Evolutionary conservation across 2,329 filamentous ascomycete species (phyloP).

Genomic region (Trichoderma sp.): DNA sequence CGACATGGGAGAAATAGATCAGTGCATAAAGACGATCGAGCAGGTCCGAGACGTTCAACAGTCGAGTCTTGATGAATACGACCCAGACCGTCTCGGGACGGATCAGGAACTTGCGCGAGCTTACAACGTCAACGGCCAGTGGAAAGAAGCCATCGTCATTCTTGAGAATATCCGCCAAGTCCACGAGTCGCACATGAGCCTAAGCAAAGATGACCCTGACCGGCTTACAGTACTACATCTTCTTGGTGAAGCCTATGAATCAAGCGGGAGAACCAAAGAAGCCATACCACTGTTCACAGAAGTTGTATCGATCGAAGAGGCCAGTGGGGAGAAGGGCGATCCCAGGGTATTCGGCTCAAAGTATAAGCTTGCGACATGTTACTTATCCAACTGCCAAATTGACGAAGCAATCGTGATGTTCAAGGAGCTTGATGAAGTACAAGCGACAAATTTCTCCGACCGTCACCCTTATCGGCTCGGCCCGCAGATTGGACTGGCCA

Average conservation of each 20-base stretch:
- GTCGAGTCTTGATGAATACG: not conserved
- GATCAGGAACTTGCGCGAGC: conserved; percentile 7
- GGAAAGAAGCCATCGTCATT: conserved; percentile 2
- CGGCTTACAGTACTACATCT: not conserved
- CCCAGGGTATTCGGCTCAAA: conserved; percentile 11
- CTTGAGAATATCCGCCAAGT: not conserved
- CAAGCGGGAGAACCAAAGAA: conserved; percentile 8
- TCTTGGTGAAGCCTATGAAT: conserved; percentile 9
- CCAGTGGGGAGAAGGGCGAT: not conserved
- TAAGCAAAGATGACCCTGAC: not conserved
- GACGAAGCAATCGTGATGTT: conserved; percentile 16
- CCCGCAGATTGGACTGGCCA: conserved; percentile 7
- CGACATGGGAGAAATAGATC: not conserved
- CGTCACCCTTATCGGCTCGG: conserved; percentile 8
- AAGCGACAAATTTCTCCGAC: not conserved
- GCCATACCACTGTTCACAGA: conserved; percentile 14
- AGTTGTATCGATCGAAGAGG: conserved; percentile 14
- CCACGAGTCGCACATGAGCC: not conserved
- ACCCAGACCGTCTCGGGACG: not conserved
- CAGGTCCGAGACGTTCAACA: not conserved
- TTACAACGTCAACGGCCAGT: conserved; percentile 4
- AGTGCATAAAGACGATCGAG: conserved; percentile 2
- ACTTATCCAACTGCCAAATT: conserved; percentile 7
- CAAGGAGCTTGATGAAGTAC: conserved; percentile 5
- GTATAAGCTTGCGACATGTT: conserved; percentile 15